Evolutionary conservation across 192 early-diverging fungal genomes (phyloP), one percentile per base, ranked within the genome.

Genomic region (Rhizophlyctis rosea): DNA sequence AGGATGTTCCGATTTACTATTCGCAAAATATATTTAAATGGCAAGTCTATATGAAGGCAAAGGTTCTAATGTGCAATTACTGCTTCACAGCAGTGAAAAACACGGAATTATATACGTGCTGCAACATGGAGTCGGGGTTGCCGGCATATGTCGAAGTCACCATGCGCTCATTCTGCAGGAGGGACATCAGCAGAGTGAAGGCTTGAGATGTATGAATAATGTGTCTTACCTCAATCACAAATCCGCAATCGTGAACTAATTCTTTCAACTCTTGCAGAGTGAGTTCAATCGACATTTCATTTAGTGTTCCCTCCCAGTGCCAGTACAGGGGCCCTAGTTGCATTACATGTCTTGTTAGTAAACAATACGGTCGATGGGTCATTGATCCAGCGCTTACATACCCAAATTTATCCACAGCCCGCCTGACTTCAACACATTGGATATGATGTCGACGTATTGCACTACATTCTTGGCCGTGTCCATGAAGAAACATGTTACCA

Each of bases 401-500:
- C 71, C 73, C 24, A 70, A 51, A 50, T 80, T 82, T 31, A 84
- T 76, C 78, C 71, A 82, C 3, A 57, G 33, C 7, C 71, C 76
- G 30, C 68, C 68, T 1, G 83, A 79, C 67, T 89, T 90, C 56
- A 99, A 68, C 7, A 83, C 79, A 16, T 84, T 71, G 71, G 87
- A 79, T 62, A 99, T 89, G 0, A 87, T 81, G 49, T 91, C 90
- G 16, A 99, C 68, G 67, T 98, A 98, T 30, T 89, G 84, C 30
- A 95, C 65, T 29, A 93, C 85, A 59, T 98, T 95, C 66, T 93
- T 90, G 11, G 95, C 93, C 0, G 96, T 98, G 61, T 99, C 96
- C 49, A 99, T 89, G 72, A 99, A 99, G 79, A 94, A 99, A 67
- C 94, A 96, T 0, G 92, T 96, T 1, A 94, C 90, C 2, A 98